phyloP scores from a whole-genome alignment of 345 rosid genomes.

The Hypericum androsaemum region DNA sequence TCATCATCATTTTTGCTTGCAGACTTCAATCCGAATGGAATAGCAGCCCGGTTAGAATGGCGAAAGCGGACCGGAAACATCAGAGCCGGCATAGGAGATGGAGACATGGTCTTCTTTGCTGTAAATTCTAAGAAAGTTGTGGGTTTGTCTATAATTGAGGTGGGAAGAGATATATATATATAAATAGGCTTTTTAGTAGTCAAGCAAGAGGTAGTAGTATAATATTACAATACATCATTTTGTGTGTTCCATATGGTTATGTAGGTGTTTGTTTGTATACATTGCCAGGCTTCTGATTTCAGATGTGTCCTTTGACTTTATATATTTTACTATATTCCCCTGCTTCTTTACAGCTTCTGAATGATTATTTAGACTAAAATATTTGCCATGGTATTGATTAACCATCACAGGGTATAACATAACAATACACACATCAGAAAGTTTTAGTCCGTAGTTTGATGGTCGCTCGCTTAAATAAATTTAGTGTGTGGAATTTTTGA shows the following conservation, averaged over 20 bases:
- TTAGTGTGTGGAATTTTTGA: no score
- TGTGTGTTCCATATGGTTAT: background rate
- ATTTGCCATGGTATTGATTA: no score
- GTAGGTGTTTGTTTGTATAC: no score
- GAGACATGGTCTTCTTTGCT: conserved; percentile 63
- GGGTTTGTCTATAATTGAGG: conserved; percentile 26
- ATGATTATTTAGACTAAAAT: no score
- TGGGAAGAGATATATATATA: conserved; percentile 1
- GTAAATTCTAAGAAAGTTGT: conserved; percentile 60
- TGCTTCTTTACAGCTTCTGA: no score
- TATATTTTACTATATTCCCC: no score
- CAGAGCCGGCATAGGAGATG: conserved; percentile 46
- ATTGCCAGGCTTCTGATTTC: no score
- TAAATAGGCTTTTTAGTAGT: conserved; percentile 10
- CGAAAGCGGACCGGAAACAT: conserved; percentile 50
- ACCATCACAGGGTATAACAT: no score
- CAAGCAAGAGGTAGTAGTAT: background rate
- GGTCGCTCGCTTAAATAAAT: no score
- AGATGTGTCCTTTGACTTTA: no score
- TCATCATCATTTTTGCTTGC: conserved; percentile 7
- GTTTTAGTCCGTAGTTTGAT: no score
- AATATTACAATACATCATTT: conserved; percentile 9
- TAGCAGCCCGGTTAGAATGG: conserved; percentile 87
- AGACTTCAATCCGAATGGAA: conserved; percentile 93
- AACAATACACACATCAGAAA: no score